Conservation (phyloP, 306 rosid species). For the Urtica urens region DNA sequence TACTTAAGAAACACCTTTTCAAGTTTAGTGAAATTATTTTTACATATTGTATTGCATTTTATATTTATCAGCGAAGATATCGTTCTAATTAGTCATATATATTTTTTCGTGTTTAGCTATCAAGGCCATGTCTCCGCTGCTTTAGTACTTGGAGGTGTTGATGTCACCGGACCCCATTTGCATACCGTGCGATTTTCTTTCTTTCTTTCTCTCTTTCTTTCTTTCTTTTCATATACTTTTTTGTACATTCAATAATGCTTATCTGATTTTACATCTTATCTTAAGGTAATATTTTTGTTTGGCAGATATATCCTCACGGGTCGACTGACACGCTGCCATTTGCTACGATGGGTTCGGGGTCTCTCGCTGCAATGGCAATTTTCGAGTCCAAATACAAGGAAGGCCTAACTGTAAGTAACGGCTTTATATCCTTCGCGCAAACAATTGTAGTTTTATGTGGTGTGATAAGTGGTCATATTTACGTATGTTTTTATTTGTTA, state of each 20-base stretch:
- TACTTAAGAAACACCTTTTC: conserved; percentile 47
- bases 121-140: conserved; percentile 84
- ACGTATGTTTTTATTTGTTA: too few relatives aligned
- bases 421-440: too few relatives aligned
- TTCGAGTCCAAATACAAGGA: conserved; percentile 66
- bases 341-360: conserved; percentile 58
- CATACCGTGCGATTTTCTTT: conserved; percentile 85
- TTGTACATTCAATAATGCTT: neutral
- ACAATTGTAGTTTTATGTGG: too few relatives aligned
- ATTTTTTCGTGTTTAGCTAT: conserved; percentile 64
- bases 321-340: conserved; percentile 65
- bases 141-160: conserved; percentile 96
- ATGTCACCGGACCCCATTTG: conserved; percentile 84
- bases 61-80: too few relatives aligned
- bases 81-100: conserved; percentile 6
- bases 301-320: conserved; percentile 83
- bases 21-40: conserved; percentile 26
- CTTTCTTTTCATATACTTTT: too few relatives aligned
- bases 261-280: conserved; percentile 7
- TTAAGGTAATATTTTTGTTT: neutral
- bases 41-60: too few relatives aligned
- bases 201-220: too few relatives aligned
- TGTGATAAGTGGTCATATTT: too few relatives aligned
- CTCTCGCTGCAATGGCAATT: conserved; percentile 51
- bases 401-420: conserved; percentile 51